Evolutionary conservation across 1,284 basidiomycete species (phyloP).

Genomic region (Phylloporus sp.): DNA sequence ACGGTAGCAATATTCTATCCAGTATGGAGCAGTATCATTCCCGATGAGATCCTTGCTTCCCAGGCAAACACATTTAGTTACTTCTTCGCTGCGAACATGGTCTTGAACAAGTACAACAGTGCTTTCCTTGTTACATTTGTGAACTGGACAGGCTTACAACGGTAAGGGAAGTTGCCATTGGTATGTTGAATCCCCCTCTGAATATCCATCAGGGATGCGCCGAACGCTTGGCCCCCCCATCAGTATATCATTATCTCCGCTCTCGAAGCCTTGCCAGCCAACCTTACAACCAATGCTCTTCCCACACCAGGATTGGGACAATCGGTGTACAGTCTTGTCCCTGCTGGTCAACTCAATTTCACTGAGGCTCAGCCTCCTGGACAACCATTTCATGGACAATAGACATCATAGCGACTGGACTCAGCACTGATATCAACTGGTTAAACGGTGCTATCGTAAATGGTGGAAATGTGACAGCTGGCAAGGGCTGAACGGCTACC

Average conservation of each 20-base stretch:
- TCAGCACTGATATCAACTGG: constrained; percentile 61
- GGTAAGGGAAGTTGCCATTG: too few relatives aligned
- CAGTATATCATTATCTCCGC: constrained; percentile 84
- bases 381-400: constrained; percentile 57
- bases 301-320: constrained; percentile 52
- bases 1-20: constrained; percentile 83
- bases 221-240: constrained; percentile 85
- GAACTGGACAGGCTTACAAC: constrained; percentile 75
- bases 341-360: constrained; percentile 75
- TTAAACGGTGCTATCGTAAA: constrained; percentile 69
- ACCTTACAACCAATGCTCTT: constrained; percentile 58
- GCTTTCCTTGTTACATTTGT: constrained; percentile 51
- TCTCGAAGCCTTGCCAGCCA: constrained; percentile 70
- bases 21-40: constrained; percentile 86
- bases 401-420: constrained; percentile 57
- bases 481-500: constrained; percentile 69
- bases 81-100: constrained; percentile 76
- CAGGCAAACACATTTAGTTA: constrained; percentile 68
- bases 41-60: constrained; percentile 65
- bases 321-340: constrained; percentile 71
- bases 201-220: constrained; percentile 59
- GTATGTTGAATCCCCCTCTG: neutral
- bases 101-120: constrained; percentile 78
- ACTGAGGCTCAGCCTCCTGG: constrained; percentile 66
- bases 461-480: constrained; percentile 67